Evolutionary conservation across 73 alveolate genomes (phyloP).

Genomic region (Tetrahymena borealis): DNA sequence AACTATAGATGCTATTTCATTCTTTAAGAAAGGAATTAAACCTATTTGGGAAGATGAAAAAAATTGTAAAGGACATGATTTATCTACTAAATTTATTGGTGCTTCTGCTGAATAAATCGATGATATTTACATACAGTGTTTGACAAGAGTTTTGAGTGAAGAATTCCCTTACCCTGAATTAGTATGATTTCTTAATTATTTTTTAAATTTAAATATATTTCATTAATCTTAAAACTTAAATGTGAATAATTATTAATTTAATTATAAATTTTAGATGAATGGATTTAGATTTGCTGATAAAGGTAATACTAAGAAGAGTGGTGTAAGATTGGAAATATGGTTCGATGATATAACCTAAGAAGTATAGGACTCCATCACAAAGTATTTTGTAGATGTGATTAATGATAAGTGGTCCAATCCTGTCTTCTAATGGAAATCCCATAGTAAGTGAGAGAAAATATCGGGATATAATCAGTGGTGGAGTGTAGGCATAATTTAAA

Average conservation of each 20-base stretch:
- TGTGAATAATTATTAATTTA: no score
- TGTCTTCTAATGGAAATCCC: not conserved
- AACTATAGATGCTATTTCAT: not conserved
- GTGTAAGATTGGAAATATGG: not conserved
- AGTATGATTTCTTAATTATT: not conserved
- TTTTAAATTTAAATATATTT: not conserved
- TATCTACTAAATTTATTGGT: not conserved
- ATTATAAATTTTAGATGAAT: no score
- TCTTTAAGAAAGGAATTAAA: not conserved
- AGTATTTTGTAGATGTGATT: not conserved
- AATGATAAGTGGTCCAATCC: not conserved
- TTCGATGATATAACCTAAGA: not conserved
- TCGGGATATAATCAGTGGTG: no score
- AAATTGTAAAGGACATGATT: not conserved
- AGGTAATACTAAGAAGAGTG: not conserved
- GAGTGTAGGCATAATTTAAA: no score
- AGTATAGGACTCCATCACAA: not conserved
- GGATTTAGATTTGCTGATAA: slow-evolving; percentile 2
- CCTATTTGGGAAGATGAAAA: slow-evolving; percentile 1
- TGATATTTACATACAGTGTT: not conserved
- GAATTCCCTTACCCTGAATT: not conserved
- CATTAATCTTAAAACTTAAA: not conserved
- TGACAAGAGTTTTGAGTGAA: not conserved
- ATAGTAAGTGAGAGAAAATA: no score
- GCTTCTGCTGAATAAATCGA: not conserved